Conservation (phyloP, 768 basidiomycete genomes). For the Pholiota conissans region DNA sequence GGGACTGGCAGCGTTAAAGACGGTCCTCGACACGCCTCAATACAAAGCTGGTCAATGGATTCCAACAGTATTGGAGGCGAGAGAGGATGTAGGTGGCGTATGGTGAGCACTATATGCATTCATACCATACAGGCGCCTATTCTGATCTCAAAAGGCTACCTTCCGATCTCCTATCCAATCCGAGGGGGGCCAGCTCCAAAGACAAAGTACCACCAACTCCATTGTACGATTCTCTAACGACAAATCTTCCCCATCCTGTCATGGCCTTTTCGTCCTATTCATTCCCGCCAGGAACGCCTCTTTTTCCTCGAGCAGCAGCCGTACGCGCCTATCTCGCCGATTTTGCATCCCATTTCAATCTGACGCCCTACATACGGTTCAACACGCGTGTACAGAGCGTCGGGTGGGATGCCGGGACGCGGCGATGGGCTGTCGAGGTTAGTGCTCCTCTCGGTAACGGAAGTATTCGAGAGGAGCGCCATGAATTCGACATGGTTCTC, state of each 20-base stretch:
- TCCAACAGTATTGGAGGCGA: slow-evolving; percentile 62
- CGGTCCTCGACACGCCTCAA: slow-evolving; percentile 58
- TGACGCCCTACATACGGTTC: slow-evolving; percentile 63
- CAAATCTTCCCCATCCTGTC: slow-evolving; percentile 76
- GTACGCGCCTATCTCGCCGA: slow-evolving; percentile 71
- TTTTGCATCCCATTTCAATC: slow-evolving; percentile 62
- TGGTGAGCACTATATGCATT: slow-evolving; percentile 51
- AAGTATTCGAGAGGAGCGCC: slow-evolving; percentile 18
- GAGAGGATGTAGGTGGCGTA: slow-evolving; percentile 69
- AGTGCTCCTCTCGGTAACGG: slow-evolving; percentile 2
- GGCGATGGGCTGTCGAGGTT: slow-evolving; percentile 51
- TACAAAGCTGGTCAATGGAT: slow-evolving; percentile 62
- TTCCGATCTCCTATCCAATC: not conserved
- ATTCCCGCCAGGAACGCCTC: slow-evolving; percentile 71
- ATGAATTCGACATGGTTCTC: slow-evolving; percentile 62
- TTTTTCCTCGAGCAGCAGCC: slow-evolving; percentile 61
- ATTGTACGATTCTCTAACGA: slow-evolving; percentile 78
- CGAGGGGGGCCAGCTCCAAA: not conserved
- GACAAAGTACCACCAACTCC: slow-evolving; percentile 57
- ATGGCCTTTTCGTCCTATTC: slow-evolving; percentile 68
- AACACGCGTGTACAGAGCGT: slow-evolving; percentile 53
- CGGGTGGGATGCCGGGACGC: slow-evolving; percentile 30
- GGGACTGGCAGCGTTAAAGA: slow-evolving; percentile 71
- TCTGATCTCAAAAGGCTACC: not conserved
- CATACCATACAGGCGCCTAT: not conserved